A percentile compares a stretch with the other conserved stretches of the same genome.
Conservation (phyloP, 306 rosid species). For the Canavalia ensiformis region DNA sequence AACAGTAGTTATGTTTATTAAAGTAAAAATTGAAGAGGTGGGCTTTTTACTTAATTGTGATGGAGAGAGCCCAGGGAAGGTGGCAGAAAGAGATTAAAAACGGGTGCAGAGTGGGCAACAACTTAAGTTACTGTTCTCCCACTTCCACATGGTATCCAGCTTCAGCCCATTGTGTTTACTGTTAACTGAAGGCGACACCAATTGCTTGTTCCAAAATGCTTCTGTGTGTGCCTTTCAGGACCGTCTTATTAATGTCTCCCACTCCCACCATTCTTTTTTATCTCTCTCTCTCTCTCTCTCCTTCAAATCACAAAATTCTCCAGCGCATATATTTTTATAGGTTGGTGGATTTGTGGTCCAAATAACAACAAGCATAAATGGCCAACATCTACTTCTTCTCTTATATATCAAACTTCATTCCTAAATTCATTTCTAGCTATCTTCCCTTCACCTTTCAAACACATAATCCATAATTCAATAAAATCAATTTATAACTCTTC, state of each 20-base stretch:
- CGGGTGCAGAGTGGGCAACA: slow-evolving; percentile 43
- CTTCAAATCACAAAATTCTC: slow-evolving; percentile 21
- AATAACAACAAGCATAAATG: slow-evolving; percentile 45
- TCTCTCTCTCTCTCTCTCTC: not conserved
- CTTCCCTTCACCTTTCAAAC: not conserved
- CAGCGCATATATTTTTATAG: slow-evolving; percentile 22
- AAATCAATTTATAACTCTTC: no score
- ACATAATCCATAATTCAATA: not conserved
- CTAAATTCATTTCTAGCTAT: slow-evolving; percentile 5
- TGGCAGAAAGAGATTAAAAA: slow-evolving; percentile 34
- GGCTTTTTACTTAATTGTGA: slow-evolving; percentile 43
- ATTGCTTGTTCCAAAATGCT: slow-evolving; percentile 40
- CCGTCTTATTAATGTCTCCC: slow-evolving; percentile 54
- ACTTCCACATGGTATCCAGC: slow-evolving; percentile 55
- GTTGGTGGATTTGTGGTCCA: slow-evolving; percentile 54
- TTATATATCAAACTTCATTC: not conserved
- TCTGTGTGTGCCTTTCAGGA: slow-evolving; percentile 55
- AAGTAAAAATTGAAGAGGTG: slow-evolving; percentile 31
- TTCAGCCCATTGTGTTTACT: slow-evolving; percentile 56
- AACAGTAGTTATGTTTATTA: not conserved
- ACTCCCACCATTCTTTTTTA: slow-evolving; percentile 23
- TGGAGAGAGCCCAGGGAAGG: slow-evolving; percentile 49
- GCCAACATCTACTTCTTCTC: slow-evolving; percentile 41
- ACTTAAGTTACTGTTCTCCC: slow-evolving; percentile 45
- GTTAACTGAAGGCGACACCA: slow-evolving; percentile 60